Evolutionary conservation across 371 early-diverging fungal species (phyloP), one percentile per base, ranked within the genome.

Genomic region (Nematocida major): DNA sequence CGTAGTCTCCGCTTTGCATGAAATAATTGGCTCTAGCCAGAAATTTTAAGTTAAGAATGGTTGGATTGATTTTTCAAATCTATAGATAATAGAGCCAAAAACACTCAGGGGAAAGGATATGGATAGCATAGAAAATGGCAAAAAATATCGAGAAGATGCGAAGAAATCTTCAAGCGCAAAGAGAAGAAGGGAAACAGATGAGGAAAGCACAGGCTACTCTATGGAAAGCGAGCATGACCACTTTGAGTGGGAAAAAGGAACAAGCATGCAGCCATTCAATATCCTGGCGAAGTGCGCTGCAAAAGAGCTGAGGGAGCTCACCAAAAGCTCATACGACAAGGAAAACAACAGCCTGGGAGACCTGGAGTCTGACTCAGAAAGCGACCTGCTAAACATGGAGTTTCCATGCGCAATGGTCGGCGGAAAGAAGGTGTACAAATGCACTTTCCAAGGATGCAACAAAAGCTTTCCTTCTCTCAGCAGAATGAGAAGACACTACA

Each of bases 401-500:
- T 84, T 84, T 50, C 65, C 53, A 9, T 67, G 42, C 22, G 51
- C 66, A 30, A 32, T 47, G 20, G 47, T 42, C n/a, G 68, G 69
- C 5, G 73, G 59, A 15, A 67, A 48, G 42, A 70, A 70, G 49
- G 26, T 79, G 39, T 86, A 66, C 59, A 48, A 38, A 15, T 86
- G 86, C 61, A 80, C 81, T 11, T 61, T 70, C 30, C 34, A 50
- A n/a, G 80, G 70, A 9, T 86, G 86, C 73, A 28, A 28, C 0
- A 81, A 79, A 57, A 79, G 51, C 32, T 81, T 86, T 68, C 85
- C 86, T 32, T 79, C 81, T 20, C 45, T 84, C 7, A 81, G 81
- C 59, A 40, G 85, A 61, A 81, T 83, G 22, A 80, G 82, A 67
- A 76, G 86, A 62, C 86, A 86, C 57, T 86, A 84, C 59, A 81